These are phyloP conservation scores for Castanea sativa DNA, from an alignment of 306 rosid species.

Conservation along the genomic window DNA sequence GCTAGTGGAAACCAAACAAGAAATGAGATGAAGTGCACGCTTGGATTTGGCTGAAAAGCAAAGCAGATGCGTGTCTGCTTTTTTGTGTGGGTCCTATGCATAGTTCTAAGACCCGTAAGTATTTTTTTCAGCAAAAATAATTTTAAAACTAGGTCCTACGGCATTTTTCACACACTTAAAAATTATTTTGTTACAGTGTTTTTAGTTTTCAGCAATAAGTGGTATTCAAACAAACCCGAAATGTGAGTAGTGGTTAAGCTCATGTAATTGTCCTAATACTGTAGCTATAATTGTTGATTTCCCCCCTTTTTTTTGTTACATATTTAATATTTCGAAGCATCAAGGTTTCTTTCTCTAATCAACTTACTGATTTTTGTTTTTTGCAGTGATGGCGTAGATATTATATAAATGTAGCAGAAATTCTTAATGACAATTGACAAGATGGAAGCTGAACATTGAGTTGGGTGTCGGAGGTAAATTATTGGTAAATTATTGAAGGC, in stretches of 20 bases:
- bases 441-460: neutral
- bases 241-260: neutral
- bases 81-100: too few relatives aligned
- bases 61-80: too few relatives aligned
- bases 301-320: neutral
- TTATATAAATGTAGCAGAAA: neutral
- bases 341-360: neutral
- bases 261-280: neutral
- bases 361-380: neutral
- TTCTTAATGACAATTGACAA: neutral
- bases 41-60: too few relatives aligned
- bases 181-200: too few relatives aligned
- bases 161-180: too few relatives aligned
- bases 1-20: neutral
- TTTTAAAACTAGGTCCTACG: too few relatives aligned
- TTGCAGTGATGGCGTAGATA: constrained; percentile 12
- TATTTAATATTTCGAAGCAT: neutral
- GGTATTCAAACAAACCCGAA: neutral
- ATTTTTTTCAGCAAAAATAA: too few relatives aligned
- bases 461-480: neutral
- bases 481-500: neutral
- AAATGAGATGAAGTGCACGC: neutral
- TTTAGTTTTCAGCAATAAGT: too few relatives aligned
- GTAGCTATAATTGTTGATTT: neutral
- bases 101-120: too few relatives aligned